Base-by-base conservation (phyloP, 2,329 filamentous ascomycete genomes). In the Arthrobotrys pseudoclavata region DNA sequence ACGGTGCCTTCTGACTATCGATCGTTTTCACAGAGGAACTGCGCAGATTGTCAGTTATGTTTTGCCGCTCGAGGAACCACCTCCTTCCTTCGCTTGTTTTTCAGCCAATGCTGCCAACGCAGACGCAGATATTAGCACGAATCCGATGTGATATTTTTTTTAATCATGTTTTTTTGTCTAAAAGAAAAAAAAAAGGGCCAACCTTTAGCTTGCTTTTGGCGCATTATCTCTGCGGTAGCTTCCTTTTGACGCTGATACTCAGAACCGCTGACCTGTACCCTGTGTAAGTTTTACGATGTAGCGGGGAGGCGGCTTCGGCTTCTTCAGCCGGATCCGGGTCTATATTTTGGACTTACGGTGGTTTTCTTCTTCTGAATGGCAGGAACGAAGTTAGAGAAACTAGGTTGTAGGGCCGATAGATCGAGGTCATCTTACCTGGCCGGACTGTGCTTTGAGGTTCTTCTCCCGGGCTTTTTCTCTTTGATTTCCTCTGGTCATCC, bases 401-500 rank as follows among this genome's bases (percentile, higher is more conserved):
- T 18, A 3, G 2, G 15, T 1, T 50, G n/a, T 12, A 53, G 9
- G 40, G 66, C 48, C 52, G 69, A 34, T 26, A 63, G 31, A 61
- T 71, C 50, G 20, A 74, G 37, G 29, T 37, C 45, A 40, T 85
- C 87, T 81, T 85, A 93, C 92, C 86, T 87, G 82, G 62, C 84
- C 83, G 61, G 89, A 86, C 83, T 87, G 84, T 82, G 91, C 90
- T 87, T 96, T 95, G 83, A 90, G 88, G 85, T 90, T 93, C 86
- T 95, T 96, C 86, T 95, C 92, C 79, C 95, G 92, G 82, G 92
- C 91, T 87, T 95, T 94, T 80, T 98, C 94, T 83, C 95, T 92
- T 87, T 98, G 95, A 85, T 98, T 98, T 81, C 95, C 95, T 84
- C 95, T 92, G 81, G 95, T 91, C 95, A 98, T 98, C 79, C 81